phyloP scores from a whole-genome alignment of 108 stramenopile species.

The Pseudonitzschia multiseries region DNA sequence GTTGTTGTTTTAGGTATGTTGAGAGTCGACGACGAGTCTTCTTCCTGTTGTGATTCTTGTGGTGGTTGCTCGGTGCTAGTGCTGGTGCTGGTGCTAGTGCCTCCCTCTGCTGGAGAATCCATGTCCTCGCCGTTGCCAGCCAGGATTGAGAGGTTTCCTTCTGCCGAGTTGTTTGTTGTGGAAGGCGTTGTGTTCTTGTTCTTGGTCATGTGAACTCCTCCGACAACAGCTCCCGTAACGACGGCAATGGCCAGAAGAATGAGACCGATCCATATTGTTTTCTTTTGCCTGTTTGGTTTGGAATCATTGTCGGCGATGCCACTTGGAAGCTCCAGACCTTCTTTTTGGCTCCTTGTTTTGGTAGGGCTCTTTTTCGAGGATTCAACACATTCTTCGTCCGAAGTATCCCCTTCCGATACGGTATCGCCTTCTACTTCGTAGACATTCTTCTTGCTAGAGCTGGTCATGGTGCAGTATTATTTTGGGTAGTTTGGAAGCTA shows the following conservation, averaged over 20 bases:
- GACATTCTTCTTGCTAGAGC: background rate
- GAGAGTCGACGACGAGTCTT: background rate
- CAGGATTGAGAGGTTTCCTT: too few relatives aligned
- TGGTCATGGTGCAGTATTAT: background rate
- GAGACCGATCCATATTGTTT: background rate
- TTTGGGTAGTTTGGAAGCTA: too few relatives aligned
- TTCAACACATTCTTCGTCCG: background rate
- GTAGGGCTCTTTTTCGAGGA: too few relatives aligned
- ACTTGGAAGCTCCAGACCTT: background rate
- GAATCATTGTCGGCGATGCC: background rate
- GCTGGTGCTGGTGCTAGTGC: too few relatives aligned
- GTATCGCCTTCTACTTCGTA: background rate
- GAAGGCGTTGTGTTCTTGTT: background rate
- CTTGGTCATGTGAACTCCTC: background rate
- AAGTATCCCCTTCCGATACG: background rate
- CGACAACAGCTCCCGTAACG: background rate
- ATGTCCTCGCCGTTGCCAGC: too few relatives aligned
- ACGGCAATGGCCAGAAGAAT: background rate
- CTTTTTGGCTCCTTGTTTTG: background rate
- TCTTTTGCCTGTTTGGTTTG: background rate
- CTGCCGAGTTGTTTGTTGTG: too few relatives aligned
- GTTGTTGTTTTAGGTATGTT: background rate
- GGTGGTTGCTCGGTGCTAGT: too few relatives aligned
- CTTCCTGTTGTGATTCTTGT: background rate
- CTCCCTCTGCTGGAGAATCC: too few relatives aligned